phyloP scores from a whole-genome alignment of 2,329 filamentous ascomycete genomes.

The Raffaelea arxii region DNA sequence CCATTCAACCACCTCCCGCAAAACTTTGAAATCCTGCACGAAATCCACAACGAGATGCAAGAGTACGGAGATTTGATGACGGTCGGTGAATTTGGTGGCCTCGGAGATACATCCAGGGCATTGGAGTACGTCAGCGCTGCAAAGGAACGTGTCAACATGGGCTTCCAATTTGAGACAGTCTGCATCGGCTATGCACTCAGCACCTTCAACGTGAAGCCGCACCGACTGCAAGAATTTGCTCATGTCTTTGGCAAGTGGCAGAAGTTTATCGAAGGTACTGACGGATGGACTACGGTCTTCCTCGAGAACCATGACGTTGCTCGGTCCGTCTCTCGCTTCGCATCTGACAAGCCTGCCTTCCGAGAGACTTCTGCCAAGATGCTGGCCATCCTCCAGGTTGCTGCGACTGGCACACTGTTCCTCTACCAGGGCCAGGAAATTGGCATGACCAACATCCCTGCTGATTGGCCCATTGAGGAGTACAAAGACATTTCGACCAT shows the following conservation, averaged over 20 bases:
- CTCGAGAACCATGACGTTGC: constrained; percentile 54
- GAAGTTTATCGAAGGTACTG: constrained; percentile 37
- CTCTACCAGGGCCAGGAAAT: constrained; percentile 51
- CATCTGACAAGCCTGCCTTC: constrained; percentile 28
- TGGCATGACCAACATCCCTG: constrained; percentile 42
- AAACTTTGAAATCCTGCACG: constrained; percentile 55
- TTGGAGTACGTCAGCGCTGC: constrained; percentile 49
- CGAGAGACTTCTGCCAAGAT: constrained; percentile 38
- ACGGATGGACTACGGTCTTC: constrained; percentile 49
- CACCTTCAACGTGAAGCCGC: constrained; percentile 42
- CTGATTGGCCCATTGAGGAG: constrained; percentile 34
- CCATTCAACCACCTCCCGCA: constrained; percentile 56
- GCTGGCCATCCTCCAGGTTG: constrained; percentile 34
- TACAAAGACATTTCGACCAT: too few relatives aligned
- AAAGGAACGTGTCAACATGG: constrained; percentile 55
- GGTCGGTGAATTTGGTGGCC: constrained; percentile 57
- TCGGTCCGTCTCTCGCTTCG: constrained; percentile 42
- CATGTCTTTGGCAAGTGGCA: constrained; percentile 41
- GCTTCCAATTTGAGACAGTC: constrained; percentile 56
- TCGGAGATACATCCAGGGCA: constrained; percentile 45
- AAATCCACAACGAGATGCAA: constrained; percentile 56
- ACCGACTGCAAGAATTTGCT: constrained; percentile 33
- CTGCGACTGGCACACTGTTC: constrained; percentile 41
- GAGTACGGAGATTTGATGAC: constrained; percentile 59
- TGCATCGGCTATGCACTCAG: constrained; percentile 42